Base-by-base conservation (phyloP, 1,284 basidiomycete species). In the Microstroma glucosiphilum region DNA sequence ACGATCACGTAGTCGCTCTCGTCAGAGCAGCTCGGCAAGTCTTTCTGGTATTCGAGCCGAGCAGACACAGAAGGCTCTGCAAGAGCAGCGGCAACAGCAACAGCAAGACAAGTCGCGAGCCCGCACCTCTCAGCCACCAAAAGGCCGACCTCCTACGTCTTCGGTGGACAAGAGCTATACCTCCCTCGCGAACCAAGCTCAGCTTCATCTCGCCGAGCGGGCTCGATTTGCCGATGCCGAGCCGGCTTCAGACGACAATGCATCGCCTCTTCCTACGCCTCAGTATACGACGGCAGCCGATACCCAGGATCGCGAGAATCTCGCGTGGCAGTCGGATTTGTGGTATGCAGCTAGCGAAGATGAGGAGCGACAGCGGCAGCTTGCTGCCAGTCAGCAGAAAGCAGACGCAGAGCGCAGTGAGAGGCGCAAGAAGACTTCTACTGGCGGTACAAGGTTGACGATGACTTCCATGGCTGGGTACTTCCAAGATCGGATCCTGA, bases 401-500 rank as follows among this genome's bases (percentile, higher is more conserved):
- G 69, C 69, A 0, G 71, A 72, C 48, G 56, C 41, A 25, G 54
- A 43, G 48, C 25, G 30, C 13, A 67, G 60, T 46, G 67, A 66
- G 57, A 63, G 66, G 26, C 60, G 65, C 40, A 69, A 65, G 54
- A 64, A 58, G 6, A 66, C 62, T 46, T 85, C 85, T 12, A 85
- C 92, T 71, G 89, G 89, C 23, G 30, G 30, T 4, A 92, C 91
- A 3, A 83, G 91, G 55, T 82, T 97, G 70, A 94, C 94, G 0
- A 96, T 98, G 92, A 96, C 93, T 1, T 92, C 90, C 74, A 86
- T 93, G 57, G 90, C 90, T 19, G 92, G 91, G 43, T 76, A 74
- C 58, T 76, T 74, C 49, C 69, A 74, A 56, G 73, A 76, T 41
- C 64, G 73, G 11, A 75, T 76, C 64, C 54, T 76, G 25, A 70